A percentile compares a stretch with the other conserved stretches of the same genome.
Conservation (phyloP, 352 stramenopile species). For the Halophytophthora polymorphica region DNA sequence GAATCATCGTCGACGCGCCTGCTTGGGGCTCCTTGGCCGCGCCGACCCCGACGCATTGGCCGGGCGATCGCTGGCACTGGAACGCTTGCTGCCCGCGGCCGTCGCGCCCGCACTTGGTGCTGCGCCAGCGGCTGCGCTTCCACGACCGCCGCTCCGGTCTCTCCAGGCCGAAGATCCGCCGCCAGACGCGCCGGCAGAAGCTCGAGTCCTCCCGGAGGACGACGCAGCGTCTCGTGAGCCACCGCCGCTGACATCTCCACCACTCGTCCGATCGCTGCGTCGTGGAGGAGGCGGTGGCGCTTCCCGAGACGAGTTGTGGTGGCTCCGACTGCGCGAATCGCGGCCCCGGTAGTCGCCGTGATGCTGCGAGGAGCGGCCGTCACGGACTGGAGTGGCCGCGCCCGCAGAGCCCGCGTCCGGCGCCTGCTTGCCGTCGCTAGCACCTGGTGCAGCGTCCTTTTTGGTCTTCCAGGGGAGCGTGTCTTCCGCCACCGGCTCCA, state of each 20-base stretch:
- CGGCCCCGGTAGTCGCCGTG: constrained; percentile 38
- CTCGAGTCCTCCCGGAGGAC: constrained; percentile 13
- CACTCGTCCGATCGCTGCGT: constrained; percentile 40
- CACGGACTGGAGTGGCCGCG: constrained; percentile 30
- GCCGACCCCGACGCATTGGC: constrained; percentile 24
- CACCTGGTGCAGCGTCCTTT: constrained; percentile 33
- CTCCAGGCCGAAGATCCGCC: constrained; percentile 28
- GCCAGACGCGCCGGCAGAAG: constrained; percentile 16
- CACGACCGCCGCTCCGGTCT: constrained; percentile 36
- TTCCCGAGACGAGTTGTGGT: constrained; percentile 48
- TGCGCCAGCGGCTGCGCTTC: constrained; percentile 13
- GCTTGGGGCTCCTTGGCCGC: constrained; percentile 37
- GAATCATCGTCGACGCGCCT: constrained; percentile 30
- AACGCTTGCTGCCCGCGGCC: constrained; percentile 15
- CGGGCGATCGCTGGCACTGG: constrained; percentile 25
- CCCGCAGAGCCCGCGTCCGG: constrained; percentile 12
- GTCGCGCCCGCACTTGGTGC: constrained; percentile 10
- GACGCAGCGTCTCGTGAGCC: constrained; percentile 21
- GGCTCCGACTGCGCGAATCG: constrained; percentile 43
- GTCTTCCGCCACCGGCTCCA: constrained; percentile 76
- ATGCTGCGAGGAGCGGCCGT: constrained; percentile 27
- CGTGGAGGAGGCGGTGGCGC: constrained; percentile 28
- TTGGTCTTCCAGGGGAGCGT: constrained; percentile 64
- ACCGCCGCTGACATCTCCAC: constrained; percentile 23
- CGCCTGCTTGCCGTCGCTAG: constrained; percentile 21